A percentile compares a stretch with the other conserved stretches of the same genome.
Evolutionary conservation across 805 yeast genomes (phyloP).

Genomic region (Starmerella bombi): DNA sequence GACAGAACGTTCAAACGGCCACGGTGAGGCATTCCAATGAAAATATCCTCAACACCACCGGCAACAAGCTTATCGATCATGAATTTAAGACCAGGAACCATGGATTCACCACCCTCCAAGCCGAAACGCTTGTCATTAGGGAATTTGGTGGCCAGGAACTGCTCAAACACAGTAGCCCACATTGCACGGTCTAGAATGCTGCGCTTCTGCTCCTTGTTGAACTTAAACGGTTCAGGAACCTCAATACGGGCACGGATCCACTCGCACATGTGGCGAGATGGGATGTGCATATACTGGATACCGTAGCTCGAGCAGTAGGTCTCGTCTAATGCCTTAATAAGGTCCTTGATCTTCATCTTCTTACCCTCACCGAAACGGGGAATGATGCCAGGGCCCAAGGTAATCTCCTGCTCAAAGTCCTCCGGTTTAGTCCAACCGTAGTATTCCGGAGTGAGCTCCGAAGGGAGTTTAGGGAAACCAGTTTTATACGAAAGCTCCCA

Average conservation of each 20-base stretch:
- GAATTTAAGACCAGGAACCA: constrained; percentile 93
- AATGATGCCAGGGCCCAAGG: constrained; percentile 93
- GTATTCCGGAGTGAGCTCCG: constrained; percentile 80
- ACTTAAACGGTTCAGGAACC: constrained; percentile 76
- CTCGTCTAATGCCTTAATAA: constrained; percentile 63
- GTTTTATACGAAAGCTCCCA: constrained; percentile 33
- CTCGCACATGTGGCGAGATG: constrained; percentile 88
- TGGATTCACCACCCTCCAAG: constrained; percentile 94
- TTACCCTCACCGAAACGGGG: constrained; percentile 68
- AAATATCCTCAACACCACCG: constrained; percentile 85
- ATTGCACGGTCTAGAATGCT: constrained; percentile 91
- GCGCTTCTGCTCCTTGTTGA: constrained; percentile 78
- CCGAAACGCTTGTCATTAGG: constrained; percentile 98
- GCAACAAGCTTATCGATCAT: constrained; percentile 80
- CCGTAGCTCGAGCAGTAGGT: constrained; percentile 84
- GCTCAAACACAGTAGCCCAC: constrained; percentile 92
- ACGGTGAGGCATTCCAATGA: constrained; percentile 99
- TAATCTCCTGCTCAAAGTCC: constrained; percentile 70
- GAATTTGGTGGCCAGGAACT: constrained; percentile 84
- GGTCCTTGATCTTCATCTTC: constrained; percentile 61
- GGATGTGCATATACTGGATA: constrained; percentile 91
- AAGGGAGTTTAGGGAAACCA: constrained; percentile 36
- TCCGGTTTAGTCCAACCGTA: constrained; percentile 73
- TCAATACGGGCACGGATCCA: constrained; percentile 97
- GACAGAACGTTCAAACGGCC: constrained; percentile 97